These are phyloP conservation scores for Chrysoporthe deuterocubensis DNA, from an alignment of 2,329 filamentous ascomycete genomes.

Conservation along the genomic window DNA sequence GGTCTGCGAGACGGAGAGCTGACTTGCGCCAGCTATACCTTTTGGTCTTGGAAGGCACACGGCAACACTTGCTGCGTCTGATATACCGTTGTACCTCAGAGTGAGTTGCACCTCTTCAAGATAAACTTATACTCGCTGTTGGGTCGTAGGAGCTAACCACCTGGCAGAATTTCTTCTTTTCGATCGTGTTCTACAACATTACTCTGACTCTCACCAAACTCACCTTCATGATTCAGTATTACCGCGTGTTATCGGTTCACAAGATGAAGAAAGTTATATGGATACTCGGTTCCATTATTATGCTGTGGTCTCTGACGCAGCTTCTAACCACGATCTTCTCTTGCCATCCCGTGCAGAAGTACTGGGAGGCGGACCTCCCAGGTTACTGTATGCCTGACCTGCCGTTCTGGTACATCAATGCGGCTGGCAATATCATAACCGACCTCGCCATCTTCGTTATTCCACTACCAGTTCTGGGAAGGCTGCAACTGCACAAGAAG, in stretches of 20 bases:
- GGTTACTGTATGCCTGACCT: conserved; percentile 41
- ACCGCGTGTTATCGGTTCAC: conserved; percentile 42
- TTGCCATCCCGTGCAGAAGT: conserved; percentile 41
- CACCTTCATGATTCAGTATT: conserved; percentile 45
- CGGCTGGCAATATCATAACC: conserved; percentile 43
- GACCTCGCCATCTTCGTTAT: conserved; percentile 43
- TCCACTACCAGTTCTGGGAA: conserved; percentile 41
- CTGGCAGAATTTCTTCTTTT: conserved; percentile 43
- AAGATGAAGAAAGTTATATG: conserved; percentile 39
- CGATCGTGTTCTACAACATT: conserved; percentile 43
- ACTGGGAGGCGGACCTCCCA: conserved; percentile 38
- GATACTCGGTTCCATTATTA: conserved; percentile 38
- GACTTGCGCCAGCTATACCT: conserved; percentile 19
- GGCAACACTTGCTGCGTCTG: conserved; percentile 12
- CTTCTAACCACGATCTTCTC: conserved; percentile 42
- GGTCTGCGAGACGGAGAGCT: conserved; percentile 2
- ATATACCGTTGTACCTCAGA: conserved; percentile 11
- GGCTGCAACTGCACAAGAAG: conserved; percentile 39
- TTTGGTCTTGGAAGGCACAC: conserved; percentile 24
- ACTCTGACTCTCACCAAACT: conserved; percentile 42
- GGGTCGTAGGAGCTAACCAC: background rate
- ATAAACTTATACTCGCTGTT: background rate
- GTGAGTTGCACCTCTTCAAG: conserved; percentile 6
- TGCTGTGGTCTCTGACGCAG: conserved; percentile 42
- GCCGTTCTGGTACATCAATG: conserved; percentile 43